A percentile compares a stretch with the other conserved stretches of the same genome.
These are phyloP conservation scores for Cryomyces antarcticus DNA, from an alignment of 495 filamentous ascomycete species.

Conservation along the genomic window DNA sequence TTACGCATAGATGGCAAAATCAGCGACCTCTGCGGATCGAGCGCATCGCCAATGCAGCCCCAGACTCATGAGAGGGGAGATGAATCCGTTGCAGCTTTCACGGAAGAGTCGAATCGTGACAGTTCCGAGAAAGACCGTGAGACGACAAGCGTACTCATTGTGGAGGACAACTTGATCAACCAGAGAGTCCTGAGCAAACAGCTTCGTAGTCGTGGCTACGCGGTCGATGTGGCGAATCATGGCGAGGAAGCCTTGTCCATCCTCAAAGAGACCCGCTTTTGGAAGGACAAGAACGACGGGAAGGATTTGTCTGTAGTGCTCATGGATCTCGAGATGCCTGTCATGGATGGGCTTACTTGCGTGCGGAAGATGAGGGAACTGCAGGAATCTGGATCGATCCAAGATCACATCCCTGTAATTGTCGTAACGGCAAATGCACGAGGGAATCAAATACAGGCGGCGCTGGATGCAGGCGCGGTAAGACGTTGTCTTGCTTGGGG, in stretches of 20 bases:
- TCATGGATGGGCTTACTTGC: constrained; percentile 11
- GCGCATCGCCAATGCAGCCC: neutral
- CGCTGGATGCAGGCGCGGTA: constrained; percentile 6
- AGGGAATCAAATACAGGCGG: constrained; percentile 4
- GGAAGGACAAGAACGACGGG: neutral
- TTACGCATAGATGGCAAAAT: neutral
- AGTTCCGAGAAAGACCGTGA: neutral
- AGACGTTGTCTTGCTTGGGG: neutral
- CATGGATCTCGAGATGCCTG: constrained; percentile 10
- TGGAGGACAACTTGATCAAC: constrained; percentile 12
- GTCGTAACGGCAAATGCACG: constrained; percentile 9
- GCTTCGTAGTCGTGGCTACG: constrained; percentile 2
- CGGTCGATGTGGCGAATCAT: constrained; percentile 7
- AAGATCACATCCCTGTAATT: constrained; percentile 5
- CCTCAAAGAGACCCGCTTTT: constrained; percentile 1
- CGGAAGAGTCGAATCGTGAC: neutral
- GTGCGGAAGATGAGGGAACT: constrained; percentile 3
- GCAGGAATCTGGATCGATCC: constrained; percentile 1
- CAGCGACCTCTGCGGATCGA: neutral
- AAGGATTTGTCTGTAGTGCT: constrained; percentile 1
- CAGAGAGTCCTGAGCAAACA: constrained; percentile 7
- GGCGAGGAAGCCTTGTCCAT: constrained; percentile 4
- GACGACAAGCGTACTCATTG: constrained; percentile 2
- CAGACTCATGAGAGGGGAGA: neutral
- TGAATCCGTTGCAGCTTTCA: neutral